Evolutionary conservation across 2,329 filamentous ascomycete genomes (phyloP).

Genomic region (Aspergillus arachidicola): DNA sequence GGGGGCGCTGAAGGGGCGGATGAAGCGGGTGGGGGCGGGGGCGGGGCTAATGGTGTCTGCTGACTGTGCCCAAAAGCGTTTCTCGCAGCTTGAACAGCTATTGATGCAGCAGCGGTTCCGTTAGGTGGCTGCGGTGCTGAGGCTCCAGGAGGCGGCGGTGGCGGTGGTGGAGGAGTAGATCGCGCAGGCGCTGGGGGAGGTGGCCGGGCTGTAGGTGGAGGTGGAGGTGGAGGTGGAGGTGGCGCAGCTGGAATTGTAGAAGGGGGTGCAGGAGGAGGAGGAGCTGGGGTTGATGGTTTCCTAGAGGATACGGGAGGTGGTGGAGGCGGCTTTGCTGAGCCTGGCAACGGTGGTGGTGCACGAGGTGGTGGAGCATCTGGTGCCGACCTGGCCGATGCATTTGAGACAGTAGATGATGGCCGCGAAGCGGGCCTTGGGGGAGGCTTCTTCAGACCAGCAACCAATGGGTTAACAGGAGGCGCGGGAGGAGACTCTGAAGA

Average conservation of each 20-base stretch:
- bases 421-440: conserved; percentile 54
- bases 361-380: conserved; percentile 51
- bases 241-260: conserved; percentile 47
- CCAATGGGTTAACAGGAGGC: conserved; percentile 55
- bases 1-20: conserved; percentile 47
- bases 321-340: conserved; percentile 52
- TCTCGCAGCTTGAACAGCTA: conserved; percentile 62
- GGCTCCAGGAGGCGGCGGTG: conserved; percentile 39
- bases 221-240: conserved; percentile 47
- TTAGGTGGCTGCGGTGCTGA: conserved; percentile 39
- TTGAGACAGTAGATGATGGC: conserved; percentile 63
- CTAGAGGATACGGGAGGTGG: conserved; percentile 59
- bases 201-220: conserved; percentile 45
- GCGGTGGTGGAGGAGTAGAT: conserved; percentile 57
- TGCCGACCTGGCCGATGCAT: conserved; percentile 55
- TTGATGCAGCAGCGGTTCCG: conserved; percentile 47
- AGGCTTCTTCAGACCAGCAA: conserved; percentile 63
- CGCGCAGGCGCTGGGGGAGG: conserved; percentile 41
- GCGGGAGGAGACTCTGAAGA: conserved; percentile 52
- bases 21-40: conserved; percentile 41
- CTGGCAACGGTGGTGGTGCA: conserved; percentile 69
- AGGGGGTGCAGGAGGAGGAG: conserved; percentile 48
- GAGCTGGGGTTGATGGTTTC: conserved; percentile 58
- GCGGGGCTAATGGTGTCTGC: conserved; percentile 47
- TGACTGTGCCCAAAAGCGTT: conserved; percentile 56